A percentile compares a stretch with the other conserved stretches of the same genome.
Evolutionary conservation across 2,329 filamentous ascomycete genomes (phyloP).

Genomic region (Tricladium varicosporioides): DNA sequence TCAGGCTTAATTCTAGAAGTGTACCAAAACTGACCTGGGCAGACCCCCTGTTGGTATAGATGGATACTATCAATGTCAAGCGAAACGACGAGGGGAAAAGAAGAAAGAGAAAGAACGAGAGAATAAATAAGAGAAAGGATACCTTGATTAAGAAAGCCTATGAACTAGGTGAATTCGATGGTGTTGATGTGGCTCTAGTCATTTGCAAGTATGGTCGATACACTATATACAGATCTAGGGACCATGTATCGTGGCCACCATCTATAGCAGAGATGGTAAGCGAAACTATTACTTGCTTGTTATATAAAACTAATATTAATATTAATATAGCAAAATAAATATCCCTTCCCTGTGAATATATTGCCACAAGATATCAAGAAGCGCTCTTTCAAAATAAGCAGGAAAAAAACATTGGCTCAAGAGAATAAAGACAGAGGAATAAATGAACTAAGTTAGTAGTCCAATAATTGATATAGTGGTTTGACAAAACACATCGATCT

Average conservation of each 20-base stretch:
- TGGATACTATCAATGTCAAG: too few species aligned
- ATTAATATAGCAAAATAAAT: slow-evolving; percentile 12
- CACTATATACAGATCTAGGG: background rate
- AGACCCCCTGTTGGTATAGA: too few species aligned
- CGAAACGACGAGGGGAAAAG: too few species aligned
- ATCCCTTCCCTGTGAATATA: slow-evolving; percentile 8
- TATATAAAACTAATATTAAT: slow-evolving; percentile 6
- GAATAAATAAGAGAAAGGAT: too few species aligned
- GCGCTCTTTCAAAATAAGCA: background rate
- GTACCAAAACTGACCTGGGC: background rate
- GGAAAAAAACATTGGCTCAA: background rate
- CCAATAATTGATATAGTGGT: background rate
- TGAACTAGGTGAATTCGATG: background rate
- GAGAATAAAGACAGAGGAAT: background rate
- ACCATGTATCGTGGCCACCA: background rate
- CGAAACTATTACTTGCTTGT: slow-evolving; percentile 2
- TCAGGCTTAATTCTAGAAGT: slow-evolving; percentile 1
- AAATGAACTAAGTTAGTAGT: background rate
- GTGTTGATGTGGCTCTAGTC: background rate
- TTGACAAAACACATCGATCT: too few species aligned
- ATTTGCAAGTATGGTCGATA: background rate
- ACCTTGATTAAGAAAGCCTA: too few species aligned
- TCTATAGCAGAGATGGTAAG: slow-evolving; percentile 9
- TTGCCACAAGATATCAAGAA: slow-evolving; percentile 5
- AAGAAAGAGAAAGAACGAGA: too few species aligned